phyloP scores from a whole-genome alignment of 352 stramenopile species.

The Phytophthora sp. region DNA sequence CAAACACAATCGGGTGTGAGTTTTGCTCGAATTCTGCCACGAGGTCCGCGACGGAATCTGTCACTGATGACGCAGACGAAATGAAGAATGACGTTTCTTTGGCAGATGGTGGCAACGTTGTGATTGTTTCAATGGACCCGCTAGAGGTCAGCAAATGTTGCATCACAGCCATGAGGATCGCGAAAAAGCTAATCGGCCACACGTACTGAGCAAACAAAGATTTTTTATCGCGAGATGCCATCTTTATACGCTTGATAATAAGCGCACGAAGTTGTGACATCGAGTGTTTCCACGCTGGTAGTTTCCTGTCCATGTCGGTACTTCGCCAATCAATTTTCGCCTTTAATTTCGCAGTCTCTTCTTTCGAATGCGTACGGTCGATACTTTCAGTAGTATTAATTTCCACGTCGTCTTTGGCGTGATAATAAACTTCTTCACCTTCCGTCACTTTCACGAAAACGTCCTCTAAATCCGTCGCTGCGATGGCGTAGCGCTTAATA shows the following conservation, averaged over 20 bases:
- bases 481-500: slow-evolving; percentile 96
- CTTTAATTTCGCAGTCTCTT: slow-evolving; percentile 15
- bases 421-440: slow-evolving; percentile 74
- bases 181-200: slow-evolving; percentile 70
- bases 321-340: slow-evolving; percentile 19
- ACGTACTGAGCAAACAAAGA: slow-evolving; percentile 70
- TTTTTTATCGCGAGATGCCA: slow-evolving; percentile 67
- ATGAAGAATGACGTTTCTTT: slow-evolving; percentile 55
- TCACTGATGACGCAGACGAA: slow-evolving; percentile 32
- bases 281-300: slow-evolving; percentile 35
- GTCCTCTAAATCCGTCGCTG: slow-evolving; percentile 99
- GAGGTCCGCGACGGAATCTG: slow-evolving; percentile 35
- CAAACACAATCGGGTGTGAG: slow-evolving; percentile 35
- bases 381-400: background rate
- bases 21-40: slow-evolving; percentile 39
- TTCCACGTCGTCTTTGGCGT: slow-evolving; percentile 57
- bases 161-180: slow-evolving; percentile 54
- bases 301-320: slow-evolving; percentile 21
- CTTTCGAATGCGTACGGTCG: slow-evolving; percentile 7
- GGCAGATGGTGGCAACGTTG: slow-evolving; percentile 46
- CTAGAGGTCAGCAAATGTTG: slow-evolving; percentile 42
- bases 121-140: slow-evolving; percentile 55
- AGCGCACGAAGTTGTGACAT: slow-evolving; percentile 58
- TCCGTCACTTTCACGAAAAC: slow-evolving; percentile 97
- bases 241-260: slow-evolving; percentile 59